phyloP scores from a whole-genome alignment of 768 basidiomycete genomes.

The Russula virescens region DNA sequence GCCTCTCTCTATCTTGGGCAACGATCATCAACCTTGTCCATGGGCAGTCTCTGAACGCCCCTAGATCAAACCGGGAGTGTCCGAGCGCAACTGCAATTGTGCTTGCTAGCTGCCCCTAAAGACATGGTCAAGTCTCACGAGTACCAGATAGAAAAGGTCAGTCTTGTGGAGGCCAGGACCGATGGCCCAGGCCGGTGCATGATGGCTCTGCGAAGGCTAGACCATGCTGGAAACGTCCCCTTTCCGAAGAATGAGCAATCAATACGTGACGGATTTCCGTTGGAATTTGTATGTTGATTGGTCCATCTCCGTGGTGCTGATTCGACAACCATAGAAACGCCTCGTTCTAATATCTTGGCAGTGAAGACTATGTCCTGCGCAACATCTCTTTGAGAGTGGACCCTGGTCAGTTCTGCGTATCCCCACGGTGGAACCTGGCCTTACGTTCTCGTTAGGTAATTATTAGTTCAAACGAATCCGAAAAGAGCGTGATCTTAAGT shows the following conservation, averaged over 20 bases:
- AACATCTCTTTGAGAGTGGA: conserved; percentile 66
- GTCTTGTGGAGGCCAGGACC: too few species aligned
- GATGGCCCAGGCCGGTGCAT: too few species aligned
- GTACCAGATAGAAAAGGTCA: too few species aligned
- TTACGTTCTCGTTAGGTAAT: too few species aligned
- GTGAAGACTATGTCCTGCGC: conserved; percentile 45
- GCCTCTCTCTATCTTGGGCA: conserved; percentile 46
- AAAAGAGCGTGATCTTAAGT: too few species aligned
- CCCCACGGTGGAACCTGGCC: too few species aligned
- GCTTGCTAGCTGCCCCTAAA: too few species aligned
- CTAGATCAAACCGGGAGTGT: conserved; percentile 53
- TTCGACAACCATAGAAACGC: conserved; percentile 46
- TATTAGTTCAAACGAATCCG: too few species aligned
- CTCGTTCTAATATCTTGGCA: conserved; percentile 61
- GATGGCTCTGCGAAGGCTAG: conserved; percentile 52
- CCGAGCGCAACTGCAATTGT: too few species aligned
- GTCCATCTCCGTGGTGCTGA: conserved; percentile 27
- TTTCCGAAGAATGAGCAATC: conserved; percentile 30
- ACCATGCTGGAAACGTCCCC: conserved; percentile 44
- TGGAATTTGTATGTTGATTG: conserved; percentile 42
- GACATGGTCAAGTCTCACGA: too few species aligned
- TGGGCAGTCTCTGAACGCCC: conserved; percentile 41
- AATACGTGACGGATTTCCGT: conserved; percentile 33
- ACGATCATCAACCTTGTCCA: conserved; percentile 48
- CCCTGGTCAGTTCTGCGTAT: conserved; percentile 65